Conservation (phyloP, 2,329 filamentous ascomycete genomes). For the Beauveria caledonica region DNA sequence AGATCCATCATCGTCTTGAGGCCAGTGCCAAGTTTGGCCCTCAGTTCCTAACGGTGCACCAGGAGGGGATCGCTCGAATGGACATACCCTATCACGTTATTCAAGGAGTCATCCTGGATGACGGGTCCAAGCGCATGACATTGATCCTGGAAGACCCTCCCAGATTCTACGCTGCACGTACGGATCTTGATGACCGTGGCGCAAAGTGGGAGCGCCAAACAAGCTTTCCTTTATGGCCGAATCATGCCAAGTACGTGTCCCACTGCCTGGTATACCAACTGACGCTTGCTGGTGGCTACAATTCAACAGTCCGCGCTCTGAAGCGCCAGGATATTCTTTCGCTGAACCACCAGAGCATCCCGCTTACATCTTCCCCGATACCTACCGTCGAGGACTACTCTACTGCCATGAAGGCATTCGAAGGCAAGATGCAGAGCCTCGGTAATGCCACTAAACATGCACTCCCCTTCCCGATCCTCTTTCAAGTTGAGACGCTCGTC, state of each 20-base stretch:
- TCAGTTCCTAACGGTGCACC: conserved; percentile 33
- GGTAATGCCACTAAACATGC: conserved; percentile 20
- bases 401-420: conserved; percentile 25
- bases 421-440: conserved; percentile 20
- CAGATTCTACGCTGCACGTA: conserved; percentile 32
- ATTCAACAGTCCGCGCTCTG: conserved; percentile 18
- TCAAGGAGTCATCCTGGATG: conserved; percentile 34
- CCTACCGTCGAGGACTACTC: conserved; percentile 16
- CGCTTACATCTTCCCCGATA: background rate
- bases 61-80: background rate
- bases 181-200: background rate
- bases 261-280: conserved; percentile 40
- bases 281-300: conserved; percentile 17
- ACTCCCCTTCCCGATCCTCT: conserved; percentile 44
- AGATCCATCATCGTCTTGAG: conserved; percentile 24
- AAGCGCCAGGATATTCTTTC: conserved; percentile 18
- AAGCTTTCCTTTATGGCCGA: conserved; percentile 17
- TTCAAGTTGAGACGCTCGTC: conserved; percentile 56
- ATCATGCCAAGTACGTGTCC: conserved; percentile 27
- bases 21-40: conserved; percentile 35
- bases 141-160: conserved; percentile 46
- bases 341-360: conserved; percentile 18
- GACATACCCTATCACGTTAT: conserved; percentile 27
- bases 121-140: conserved; percentile 30
- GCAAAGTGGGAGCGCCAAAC: conserved; percentile 22